Base-by-base conservation (phyloP, 441 rosid species). In the Cnidoscolus chayamansa region DNA sequence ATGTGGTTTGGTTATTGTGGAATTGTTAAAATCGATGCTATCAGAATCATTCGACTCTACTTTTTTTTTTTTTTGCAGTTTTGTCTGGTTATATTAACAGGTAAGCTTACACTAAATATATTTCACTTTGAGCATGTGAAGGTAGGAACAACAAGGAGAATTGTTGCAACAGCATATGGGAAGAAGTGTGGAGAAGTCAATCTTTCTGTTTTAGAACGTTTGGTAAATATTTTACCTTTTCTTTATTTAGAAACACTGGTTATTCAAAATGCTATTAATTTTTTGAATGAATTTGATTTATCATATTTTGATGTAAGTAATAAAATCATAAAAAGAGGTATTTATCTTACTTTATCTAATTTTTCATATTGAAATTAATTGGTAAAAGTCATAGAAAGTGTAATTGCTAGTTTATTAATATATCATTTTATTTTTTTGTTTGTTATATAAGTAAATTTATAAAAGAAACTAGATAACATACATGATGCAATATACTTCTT, bases 111-210 rank as follows among this genome's bases (percentile, higher is more conserved):
- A 71, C 13, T 77, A 62, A 65, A 70, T 50, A 53, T 76, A 50
- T 81, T 4, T 77, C 67, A 17, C 61, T 79, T 74, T 79, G 74
- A 48, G 69, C 57, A 16, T 80, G 74, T 89, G 79, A 82, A 94
- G 99, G 81, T 94, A 70, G 92, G 96, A 83, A 81, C 74, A 77
- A 94, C 99, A n/a, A 89, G 99, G 85, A 92, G 83, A 86, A 76
- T 72, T 71, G 90, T 88, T 64, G 96, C 96, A 56, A 81, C 78
- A 71, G 85, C 91, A 65, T 87, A 85, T 81, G 97, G 99, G 73
- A 90, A 84, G 89, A 88, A 93, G 81, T 84, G 96, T 65, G 94
- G 89, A 70, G 91, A 87, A 81, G 83, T 82, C 78, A 92, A 90
- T 86, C 85, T 92, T 76, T 84, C 92, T 17, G 76, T 89, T 73